Conservation (phyloP, 2,329 filamentous ascomycete species). For the Emmonsiellopsis sp. region DNA sequence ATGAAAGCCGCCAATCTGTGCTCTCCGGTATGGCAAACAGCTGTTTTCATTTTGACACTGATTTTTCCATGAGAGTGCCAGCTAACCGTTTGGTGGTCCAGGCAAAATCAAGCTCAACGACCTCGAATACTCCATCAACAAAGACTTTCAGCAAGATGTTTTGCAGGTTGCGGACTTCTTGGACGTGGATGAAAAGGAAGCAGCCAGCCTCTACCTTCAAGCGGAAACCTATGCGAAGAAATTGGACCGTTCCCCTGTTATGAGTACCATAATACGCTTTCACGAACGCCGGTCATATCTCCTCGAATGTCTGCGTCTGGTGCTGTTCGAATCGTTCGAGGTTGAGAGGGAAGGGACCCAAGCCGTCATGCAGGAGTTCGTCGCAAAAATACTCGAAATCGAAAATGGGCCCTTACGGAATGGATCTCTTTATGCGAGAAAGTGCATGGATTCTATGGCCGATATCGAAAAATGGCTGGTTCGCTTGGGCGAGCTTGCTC, state of each 20-base stretch:
- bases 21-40: conserved; percentile 50
- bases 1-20: conserved; percentile 63
- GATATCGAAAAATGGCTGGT: conserved; percentile 70
- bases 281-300: conserved; percentile 77
- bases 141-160: conserved; percentile 75
- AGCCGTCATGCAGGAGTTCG: conserved; percentile 47
- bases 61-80: neutral
- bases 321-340: conserved; percentile 60
- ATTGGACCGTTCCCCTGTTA: conserved; percentile 63
- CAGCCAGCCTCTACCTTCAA: conserved; percentile 66
- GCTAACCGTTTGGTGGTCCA: conserved; percentile 25
- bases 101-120: conserved; percentile 68
- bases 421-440: conserved; percentile 58
- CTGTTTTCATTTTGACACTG: neutral
- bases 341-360: conserved; percentile 49
- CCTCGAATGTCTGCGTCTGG: conserved; percentile 72
- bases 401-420: conserved; percentile 39
- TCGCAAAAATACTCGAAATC: conserved; percentile 50
- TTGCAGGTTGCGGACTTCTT: conserved; percentile 79
- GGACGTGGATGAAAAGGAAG: conserved; percentile 80
- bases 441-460: conserved; percentile 67
- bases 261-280: conserved; percentile 76
- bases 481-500: conserved; percentile 64
- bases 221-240: conserved; percentile 60
- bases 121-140: conserved; percentile 70